Percentiles rank a stretch among this genome's conserved stretches.
Conservation (phyloP, 1,284 basidiomycete genomes). For the Irpex sp. region DNA sequence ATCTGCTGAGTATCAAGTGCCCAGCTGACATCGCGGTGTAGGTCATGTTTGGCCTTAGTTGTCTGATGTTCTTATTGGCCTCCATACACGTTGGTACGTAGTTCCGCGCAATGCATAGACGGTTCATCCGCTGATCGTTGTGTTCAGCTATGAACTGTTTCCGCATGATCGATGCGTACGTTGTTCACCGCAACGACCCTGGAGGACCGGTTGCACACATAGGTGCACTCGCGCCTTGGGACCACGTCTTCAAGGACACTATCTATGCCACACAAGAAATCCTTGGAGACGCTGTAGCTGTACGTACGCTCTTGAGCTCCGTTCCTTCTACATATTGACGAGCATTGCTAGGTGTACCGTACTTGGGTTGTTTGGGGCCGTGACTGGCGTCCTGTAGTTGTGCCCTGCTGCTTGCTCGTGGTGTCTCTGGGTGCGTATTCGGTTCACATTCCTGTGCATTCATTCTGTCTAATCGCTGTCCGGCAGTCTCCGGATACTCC, state of each 20-base stretch:
- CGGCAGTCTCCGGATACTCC: constrained; percentile 13
- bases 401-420: constrained; percentile 22
- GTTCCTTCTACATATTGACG: not conserved
- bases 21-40: not conserved
- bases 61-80: constrained; percentile 15
- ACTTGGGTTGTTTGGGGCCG: constrained; percentile 28
- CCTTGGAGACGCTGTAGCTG: constrained; percentile 27
- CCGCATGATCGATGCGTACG: constrained; percentile 26
- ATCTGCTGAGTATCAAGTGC: not conserved
- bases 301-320: constrained; percentile 12
- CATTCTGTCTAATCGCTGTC: not conserved
- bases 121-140: not conserved
- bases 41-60: constrained; percentile 15
- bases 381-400: constrained; percentile 21
- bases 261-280: constrained; percentile 28
- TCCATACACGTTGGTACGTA: constrained; percentile 15
- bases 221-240: constrained; percentile 26
- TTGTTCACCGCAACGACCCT: constrained; percentile 20
- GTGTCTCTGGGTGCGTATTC: constrained; percentile 23
- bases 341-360: constrained; percentile 27
- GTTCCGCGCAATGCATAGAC: not conserved
- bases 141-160: constrained; percentile 28
- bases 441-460: not conserved
- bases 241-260: constrained; percentile 28
- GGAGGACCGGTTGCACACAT: constrained; percentile 26